Conservation (phyloP, 495 filamentous ascomycete genomes). For the Aspergillus steynii region DNA sequence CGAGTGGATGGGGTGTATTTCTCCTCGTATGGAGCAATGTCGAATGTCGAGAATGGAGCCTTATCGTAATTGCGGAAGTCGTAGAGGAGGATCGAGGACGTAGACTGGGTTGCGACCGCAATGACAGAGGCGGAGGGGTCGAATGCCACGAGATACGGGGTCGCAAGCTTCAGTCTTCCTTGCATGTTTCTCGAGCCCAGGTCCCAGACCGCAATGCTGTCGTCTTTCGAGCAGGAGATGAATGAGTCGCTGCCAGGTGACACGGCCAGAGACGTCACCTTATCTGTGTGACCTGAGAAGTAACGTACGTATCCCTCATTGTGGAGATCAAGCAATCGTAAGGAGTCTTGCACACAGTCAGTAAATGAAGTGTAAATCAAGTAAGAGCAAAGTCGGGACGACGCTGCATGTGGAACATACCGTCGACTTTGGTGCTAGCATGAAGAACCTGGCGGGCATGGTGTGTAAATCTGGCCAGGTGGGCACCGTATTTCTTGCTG, state of each 20-base stretch:
- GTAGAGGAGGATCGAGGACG: constrained; percentile 80
- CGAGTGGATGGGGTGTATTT: constrained; percentile 51
- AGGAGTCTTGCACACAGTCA: constrained; percentile 56
- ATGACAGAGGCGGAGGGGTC: constrained; percentile 89
- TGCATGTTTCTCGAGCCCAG: constrained; percentile 68
- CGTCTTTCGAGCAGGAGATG: constrained; percentile 84
- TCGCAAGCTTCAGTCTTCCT: constrained; percentile 73
- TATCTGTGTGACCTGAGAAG: constrained; percentile 81
- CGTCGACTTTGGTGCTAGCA: constrained; percentile 89
- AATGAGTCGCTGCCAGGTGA: constrained; percentile 76
- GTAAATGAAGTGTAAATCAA: background rate
- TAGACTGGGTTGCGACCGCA: constrained; percentile 80
- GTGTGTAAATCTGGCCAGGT: constrained; percentile 92
- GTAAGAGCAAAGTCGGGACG: background rate
- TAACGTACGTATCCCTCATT: constrained; percentile 95
- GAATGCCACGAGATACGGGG: constrained; percentile 80
- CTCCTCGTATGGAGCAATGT: constrained; percentile 63
- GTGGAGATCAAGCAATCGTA: constrained; percentile 89
- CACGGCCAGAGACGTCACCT: constrained; percentile 74
- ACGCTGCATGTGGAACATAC: constrained; percentile 25
- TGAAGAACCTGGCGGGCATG: constrained; percentile 86
- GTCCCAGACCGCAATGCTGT: constrained; percentile 88
- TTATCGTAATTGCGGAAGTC: constrained; percentile 93
- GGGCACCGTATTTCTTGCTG: constrained; percentile 91
- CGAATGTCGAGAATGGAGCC: constrained; percentile 82